These are phyloP conservation scores for Eucalyptus sideroxylon DNA, from an alignment of 345 rosid genomes.

Conservation along the genomic window DNA sequence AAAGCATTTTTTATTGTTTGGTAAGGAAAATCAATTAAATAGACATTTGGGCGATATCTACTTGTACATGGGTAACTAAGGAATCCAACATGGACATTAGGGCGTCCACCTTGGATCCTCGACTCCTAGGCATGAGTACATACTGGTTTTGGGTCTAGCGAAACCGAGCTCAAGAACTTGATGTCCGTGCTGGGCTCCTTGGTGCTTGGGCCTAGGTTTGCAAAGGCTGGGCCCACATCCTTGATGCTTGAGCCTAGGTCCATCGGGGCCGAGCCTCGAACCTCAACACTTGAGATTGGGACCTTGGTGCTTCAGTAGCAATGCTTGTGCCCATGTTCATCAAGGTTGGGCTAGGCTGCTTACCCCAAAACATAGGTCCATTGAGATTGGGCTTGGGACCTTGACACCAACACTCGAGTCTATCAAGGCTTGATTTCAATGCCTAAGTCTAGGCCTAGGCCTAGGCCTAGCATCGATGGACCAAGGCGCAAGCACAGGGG, in stretches of 20 bases:
- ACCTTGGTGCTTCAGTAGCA: not conserved
- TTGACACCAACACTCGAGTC: not conserved
- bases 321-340: not conserved
- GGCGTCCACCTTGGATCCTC: not conserved
- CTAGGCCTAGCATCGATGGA: no score
- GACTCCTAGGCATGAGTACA: not conserved
- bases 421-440: no score
- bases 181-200: not conserved
- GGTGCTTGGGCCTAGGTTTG: not conserved
- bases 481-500: no score
- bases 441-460: not conserved
- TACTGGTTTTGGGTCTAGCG: not conserved
- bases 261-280: not conserved
- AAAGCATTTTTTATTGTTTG: no score
- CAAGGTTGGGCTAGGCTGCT: accelerated
- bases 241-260: not conserved
- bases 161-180: not conserved
- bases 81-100: not conserved
- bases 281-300: not conserved
- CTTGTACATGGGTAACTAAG: not conserved
- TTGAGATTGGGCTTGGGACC: not conserved
- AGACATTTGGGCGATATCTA: not conserved
- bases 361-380: accelerated
- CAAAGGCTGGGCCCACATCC: not conserved
- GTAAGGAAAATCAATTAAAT: not conserved